Evolutionary conservation across 2,329 filamentous ascomycete species (phyloP).

Genomic region (Mollisiaceae sp.): DNA sequence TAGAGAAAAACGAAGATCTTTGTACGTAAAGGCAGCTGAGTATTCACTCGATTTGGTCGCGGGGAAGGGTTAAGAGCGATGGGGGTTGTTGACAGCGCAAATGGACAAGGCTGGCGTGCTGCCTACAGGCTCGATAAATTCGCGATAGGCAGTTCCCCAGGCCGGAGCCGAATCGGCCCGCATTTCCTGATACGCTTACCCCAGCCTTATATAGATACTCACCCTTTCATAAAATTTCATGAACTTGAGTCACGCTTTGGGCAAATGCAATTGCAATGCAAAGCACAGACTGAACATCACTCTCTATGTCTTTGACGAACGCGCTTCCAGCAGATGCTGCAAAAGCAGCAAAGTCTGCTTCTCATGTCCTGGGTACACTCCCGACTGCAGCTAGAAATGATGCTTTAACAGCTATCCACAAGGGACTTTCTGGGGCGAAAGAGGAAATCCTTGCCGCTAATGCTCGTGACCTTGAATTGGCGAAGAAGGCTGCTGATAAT

Average conservation of each 20-base stretch:
- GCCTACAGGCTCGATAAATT: slow-evolving; percentile 14
- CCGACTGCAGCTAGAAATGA: slow-evolving; percentile 78
- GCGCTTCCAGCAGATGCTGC: slow-evolving; percentile 80
- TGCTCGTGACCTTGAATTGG: slow-evolving; percentile 77
- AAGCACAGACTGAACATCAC: slow-evolving; percentile 11
- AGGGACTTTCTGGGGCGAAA: slow-evolving; percentile 71
- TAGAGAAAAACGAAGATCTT: background rate
- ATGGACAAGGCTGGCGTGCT: slow-evolving; percentile 20
- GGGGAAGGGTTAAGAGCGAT: background rate
- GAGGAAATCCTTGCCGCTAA: slow-evolving; percentile 86
- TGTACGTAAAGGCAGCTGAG: background rate
- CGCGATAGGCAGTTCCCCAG: slow-evolving; percentile 24
- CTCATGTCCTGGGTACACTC: slow-evolving; percentile 81
- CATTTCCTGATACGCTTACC: slow-evolving; percentile 11
- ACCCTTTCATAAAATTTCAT: slow-evolving; percentile 21
- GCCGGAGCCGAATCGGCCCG: slow-evolving; percentile 15
- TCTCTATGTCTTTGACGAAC: slow-evolving; percentile 84
- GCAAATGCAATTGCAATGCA: slow-evolving; percentile 5
- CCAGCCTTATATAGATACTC: slow-evolving; percentile 16
- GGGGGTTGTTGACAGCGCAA: background rate
- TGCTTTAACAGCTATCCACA: slow-evolving; percentile 82
- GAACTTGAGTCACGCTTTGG: slow-evolving; percentile 20
- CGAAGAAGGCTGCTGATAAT: slow-evolving; percentile 72
- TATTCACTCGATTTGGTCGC: background rate
- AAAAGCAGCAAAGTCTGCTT: slow-evolving; percentile 77